Evolutionary conservation across 192 early-diverging fungal species (phyloP).

Genomic region (Coemansia sp.): DNA sequence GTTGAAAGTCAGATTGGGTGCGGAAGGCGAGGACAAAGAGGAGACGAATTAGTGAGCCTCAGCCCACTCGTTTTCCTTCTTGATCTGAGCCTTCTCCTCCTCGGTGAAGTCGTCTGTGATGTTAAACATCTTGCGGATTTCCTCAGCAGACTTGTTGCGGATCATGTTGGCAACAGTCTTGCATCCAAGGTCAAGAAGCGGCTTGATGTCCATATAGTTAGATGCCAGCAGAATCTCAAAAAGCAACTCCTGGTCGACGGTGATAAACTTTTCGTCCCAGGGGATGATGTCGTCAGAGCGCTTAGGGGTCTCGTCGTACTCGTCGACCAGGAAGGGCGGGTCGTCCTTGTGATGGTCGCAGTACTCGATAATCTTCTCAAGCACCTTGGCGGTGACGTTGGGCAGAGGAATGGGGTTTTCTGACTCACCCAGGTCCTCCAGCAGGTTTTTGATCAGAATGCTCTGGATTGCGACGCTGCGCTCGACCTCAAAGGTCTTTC

Average conservation of each 20-base stretch:
- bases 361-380: slow-evolving; percentile 83
- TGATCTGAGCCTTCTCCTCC: slow-evolving; percentile 93
- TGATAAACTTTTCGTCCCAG: slow-evolving; percentile 78
- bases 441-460: slow-evolving; percentile 76
- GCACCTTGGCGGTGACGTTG: slow-evolving; percentile 70
- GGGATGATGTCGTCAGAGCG: slow-evolving; percentile 73
- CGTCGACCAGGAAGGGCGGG: slow-evolving; percentile 55
- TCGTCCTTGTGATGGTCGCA: slow-evolving; percentile 76
- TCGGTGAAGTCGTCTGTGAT: slow-evolving; percentile 94
- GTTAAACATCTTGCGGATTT: slow-evolving; percentile 96
- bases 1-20: slow-evolving; percentile 6
- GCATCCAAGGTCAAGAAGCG: slow-evolving; percentile 94
- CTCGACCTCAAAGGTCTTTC: slow-evolving; percentile 59
- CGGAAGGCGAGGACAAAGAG: neutral
- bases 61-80: slow-evolving; percentile 78
- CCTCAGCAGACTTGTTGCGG: slow-evolving; percentile 88
- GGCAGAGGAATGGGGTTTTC: slow-evolving; percentile 73
- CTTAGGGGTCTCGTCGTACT: slow-evolving; percentile 54
- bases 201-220: slow-evolving; percentile 95
- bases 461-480: slow-evolving; percentile 70
- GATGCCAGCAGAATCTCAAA: slow-evolving; percentile 84
- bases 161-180: slow-evolving; percentile 99
- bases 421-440: slow-evolving; percentile 71
- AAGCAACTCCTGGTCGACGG: slow-evolving; percentile 75
- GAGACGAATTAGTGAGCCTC: slow-evolving; percentile 49